phyloP scores from a whole-genome alignment of 257 asterid species.

The Verbena officinalis region DNA sequence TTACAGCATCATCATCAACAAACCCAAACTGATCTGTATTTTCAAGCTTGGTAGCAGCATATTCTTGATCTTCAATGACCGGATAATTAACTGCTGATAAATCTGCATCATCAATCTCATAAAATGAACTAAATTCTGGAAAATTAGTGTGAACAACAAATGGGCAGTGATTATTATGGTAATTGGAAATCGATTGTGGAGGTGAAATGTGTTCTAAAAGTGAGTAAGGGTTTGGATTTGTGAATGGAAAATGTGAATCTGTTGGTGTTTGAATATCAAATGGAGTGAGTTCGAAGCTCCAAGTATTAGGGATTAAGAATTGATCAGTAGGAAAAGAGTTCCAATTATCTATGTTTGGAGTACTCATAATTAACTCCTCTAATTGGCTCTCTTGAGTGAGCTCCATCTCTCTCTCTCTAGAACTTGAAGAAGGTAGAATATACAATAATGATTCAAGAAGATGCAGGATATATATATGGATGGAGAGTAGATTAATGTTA shows the following conservation, averaged over 20 bases:
- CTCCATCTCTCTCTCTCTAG: conserved; percentile 52
- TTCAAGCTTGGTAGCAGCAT: conserved; percentile 21
- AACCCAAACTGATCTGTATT: conserved; percentile 24
- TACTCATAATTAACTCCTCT: conserved; percentile 56
- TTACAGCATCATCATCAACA: background rate
- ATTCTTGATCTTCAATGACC: conserved; percentile 31
- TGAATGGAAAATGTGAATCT: conserved; percentile 34
- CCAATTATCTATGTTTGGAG: conserved; percentile 44
- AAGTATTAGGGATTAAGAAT: conserved; percentile 38
- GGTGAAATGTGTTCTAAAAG: conserved; percentile 46
- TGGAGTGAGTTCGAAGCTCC: conserved; percentile 43
- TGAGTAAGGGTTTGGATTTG: conserved; percentile 57
- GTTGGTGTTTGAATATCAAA: conserved; percentile 39
- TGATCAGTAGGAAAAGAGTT: conserved; percentile 46
- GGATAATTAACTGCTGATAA: too few species aligned
- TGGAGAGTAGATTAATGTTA: background rate
- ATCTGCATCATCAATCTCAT: conserved; percentile 30
- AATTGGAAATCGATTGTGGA: conserved; percentile 21
- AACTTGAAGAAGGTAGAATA: background rate
- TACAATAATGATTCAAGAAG: background rate
- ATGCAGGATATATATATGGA: background rate
- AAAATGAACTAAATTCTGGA: conserved; percentile 43
- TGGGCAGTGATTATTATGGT: conserved; percentile 34
- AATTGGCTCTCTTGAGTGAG: conserved; percentile 44
- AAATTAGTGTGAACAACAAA: conserved; percentile 44